A percentile compares a stretch with the other conserved stretches of the same genome.
Conservation (phyloP, 2,329 filamentous ascomycete species). For the Eurotiales sp. region DNA sequence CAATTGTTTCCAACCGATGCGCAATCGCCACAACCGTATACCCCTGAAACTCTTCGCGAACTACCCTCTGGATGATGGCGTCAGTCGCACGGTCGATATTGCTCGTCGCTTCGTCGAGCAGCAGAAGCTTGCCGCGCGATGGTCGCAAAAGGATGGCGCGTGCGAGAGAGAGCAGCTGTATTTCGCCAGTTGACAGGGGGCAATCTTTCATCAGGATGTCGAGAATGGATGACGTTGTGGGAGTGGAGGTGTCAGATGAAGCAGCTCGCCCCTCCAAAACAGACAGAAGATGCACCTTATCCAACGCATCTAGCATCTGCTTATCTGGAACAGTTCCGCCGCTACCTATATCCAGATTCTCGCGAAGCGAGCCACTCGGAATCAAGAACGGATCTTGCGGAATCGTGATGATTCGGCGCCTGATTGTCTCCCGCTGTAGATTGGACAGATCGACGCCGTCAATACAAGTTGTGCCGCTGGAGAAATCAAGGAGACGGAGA, state of each 20-base stretch:
- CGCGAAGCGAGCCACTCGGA: slow-evolving; percentile 33
- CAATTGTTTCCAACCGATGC: slow-evolving; percentile 67
- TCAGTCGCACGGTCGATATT: slow-evolving; percentile 72
- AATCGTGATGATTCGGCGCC: slow-evolving; percentile 38
- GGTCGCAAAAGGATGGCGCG: too few species aligned
- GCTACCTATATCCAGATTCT: slow-evolving; percentile 22
- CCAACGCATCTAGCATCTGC: too few species aligned
- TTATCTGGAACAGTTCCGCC: too few species aligned
- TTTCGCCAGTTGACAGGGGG: slow-evolving; percentile 36
- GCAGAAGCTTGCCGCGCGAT: too few species aligned
- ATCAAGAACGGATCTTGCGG: slow-evolving; percentile 43
- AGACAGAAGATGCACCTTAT: too few species aligned
- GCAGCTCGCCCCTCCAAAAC: too few species aligned
- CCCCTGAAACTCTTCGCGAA: slow-evolving; percentile 61
- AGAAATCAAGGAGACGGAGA: slow-evolving; percentile 39
- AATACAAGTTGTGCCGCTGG: slow-evolving; percentile 34
- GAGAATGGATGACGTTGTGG: slow-evolving; percentile 31
- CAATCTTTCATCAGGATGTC: slow-evolving; percentile 44
- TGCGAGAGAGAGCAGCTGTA: too few species aligned
- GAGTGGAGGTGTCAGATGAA: too few species aligned
- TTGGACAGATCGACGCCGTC: slow-evolving; percentile 40
- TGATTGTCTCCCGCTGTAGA: slow-evolving; percentile 35
- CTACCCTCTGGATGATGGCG: slow-evolving; percentile 64
- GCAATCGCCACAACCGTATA: slow-evolving; percentile 68
- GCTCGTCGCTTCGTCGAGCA: too few species aligned